Conservation (phyloP, 768 basidiomycete species). For the Artomyces pyxidatus region DNA sequence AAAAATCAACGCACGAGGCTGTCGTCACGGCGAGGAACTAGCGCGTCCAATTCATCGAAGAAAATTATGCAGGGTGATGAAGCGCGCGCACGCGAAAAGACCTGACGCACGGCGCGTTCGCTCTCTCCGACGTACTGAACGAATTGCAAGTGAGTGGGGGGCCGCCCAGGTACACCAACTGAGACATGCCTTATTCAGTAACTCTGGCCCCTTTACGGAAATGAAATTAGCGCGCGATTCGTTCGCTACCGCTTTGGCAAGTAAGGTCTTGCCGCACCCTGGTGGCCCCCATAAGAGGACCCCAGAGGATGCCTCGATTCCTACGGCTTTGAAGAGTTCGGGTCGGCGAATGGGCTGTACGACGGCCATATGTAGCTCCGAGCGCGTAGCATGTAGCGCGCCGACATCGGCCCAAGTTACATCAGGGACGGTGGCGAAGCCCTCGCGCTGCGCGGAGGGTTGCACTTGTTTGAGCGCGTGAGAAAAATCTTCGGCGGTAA, state of each 20-base stretch:
- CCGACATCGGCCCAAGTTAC: conserved; percentile 95
- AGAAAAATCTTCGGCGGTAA: conserved; percentile 75
- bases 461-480: conserved; percentile 83
- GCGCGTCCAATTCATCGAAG: conserved; percentile 90
- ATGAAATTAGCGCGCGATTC: conserved; percentile 96
- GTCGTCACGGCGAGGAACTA: conserved; percentile 87
- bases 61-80: conserved; percentile 94
- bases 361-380: conserved; percentile 95
- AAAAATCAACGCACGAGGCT: conserved; percentile 50
- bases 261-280: conserved; percentile 93
- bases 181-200: conserved; percentile 74
- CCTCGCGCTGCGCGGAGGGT: conserved; percentile 95
- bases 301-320: conserved; percentile 87
- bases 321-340: conserved; percentile 80
- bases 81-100: conserved; percentile 88
- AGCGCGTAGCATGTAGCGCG: conserved; percentile 76
- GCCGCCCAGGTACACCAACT: neutral
- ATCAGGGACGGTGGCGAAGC: conserved; percentile 94
- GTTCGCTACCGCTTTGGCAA: conserved; percentile 98
- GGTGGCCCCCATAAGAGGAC: conserved; percentile 99
- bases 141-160: conserved; percentile 1
- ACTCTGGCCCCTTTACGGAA: conserved; percentile 93
- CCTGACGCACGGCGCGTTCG: conserved; percentile 88
- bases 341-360: conserved; percentile 91
- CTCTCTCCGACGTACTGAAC: conserved; percentile 93